Percentiles rank a stretch among this genome's conserved stretches.
These are phyloP conservation scores for Stellera chamaejasme DNA, from an alignment of 345 rosid species.

Conservation along the genomic window DNA sequence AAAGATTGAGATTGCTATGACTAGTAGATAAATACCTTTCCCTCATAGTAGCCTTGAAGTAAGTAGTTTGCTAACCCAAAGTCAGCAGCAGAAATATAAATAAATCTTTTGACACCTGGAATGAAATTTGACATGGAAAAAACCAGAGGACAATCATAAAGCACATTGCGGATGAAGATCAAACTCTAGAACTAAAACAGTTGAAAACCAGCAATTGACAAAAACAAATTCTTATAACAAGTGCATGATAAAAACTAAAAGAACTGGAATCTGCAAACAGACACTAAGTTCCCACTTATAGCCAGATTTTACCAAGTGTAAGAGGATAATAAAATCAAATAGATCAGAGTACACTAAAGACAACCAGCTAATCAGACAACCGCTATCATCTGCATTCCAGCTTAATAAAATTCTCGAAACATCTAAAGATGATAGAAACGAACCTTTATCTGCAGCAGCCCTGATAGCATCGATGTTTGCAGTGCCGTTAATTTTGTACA, in stretches of 20 bases:
- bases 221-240: neutral
- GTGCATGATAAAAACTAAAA: neutral
- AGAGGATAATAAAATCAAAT: neutral
- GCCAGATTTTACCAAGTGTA: neutral
- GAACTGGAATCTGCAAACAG: neutral
- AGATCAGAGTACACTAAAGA: neutral
- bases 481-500: constrained; percentile 96
- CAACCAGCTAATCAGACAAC: neutral
- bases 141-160: neutral
- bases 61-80: constrained; percentile 76
- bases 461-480: constrained; percentile 90
- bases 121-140: neutral
- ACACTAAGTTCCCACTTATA: neutral
- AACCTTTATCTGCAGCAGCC: constrained; percentile 90
- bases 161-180: neutral
- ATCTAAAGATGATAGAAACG: neutral
- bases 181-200: neutral
- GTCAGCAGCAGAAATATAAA: constrained; percentile 90
- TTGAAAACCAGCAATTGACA: neutral
- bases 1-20: neutral
- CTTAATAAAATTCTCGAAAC: no score
- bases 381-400: neutral
- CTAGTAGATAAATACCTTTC: constrained; percentile 50
- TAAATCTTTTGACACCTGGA: constrained; percentile 81
- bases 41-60: constrained; percentile 83